Conservation (phyloP, 768 basidiomycete genomes). For the Asterophora parasitica region DNA sequence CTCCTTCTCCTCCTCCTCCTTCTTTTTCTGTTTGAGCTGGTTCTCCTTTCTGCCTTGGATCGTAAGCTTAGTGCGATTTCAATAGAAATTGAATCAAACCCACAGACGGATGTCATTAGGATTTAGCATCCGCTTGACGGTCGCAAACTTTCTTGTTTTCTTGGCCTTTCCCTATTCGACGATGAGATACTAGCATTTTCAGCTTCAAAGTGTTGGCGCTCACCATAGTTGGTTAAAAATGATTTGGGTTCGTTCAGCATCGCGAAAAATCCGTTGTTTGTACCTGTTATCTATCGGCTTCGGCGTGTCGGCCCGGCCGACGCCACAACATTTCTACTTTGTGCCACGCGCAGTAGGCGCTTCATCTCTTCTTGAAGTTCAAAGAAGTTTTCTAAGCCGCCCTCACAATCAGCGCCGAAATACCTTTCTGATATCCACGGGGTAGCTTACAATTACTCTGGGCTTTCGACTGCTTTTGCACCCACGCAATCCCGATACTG, state of each 20-base stretch:
- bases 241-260: background rate
- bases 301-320: no score
- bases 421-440: no score
- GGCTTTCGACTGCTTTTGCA: no score
- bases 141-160: slow-evolving; percentile 92
- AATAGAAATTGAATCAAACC: slow-evolving; percentile 22
- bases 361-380: no score
- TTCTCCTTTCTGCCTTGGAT: slow-evolving; percentile 78
- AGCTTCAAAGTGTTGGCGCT: no score
- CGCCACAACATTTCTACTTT: no score
- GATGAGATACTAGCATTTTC: no score
- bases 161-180: slow-evolving; percentile 76
- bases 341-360: no score
- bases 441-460: no score
- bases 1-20: slow-evolving; percentile 74
- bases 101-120: slow-evolving; percentile 92
- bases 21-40: slow-evolving; percentile 83
- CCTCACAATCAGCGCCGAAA: no score
- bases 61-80: slow-evolving; percentile 8
- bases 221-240: background rate
- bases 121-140: slow-evolving; percentile 90
- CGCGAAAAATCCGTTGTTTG: background rate
- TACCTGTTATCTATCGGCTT: background rate
- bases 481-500: no score
- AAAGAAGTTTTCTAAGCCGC: no score